Base-by-base conservation (phyloP, 345 rosid genomes). In the Citrus medica region DNA sequence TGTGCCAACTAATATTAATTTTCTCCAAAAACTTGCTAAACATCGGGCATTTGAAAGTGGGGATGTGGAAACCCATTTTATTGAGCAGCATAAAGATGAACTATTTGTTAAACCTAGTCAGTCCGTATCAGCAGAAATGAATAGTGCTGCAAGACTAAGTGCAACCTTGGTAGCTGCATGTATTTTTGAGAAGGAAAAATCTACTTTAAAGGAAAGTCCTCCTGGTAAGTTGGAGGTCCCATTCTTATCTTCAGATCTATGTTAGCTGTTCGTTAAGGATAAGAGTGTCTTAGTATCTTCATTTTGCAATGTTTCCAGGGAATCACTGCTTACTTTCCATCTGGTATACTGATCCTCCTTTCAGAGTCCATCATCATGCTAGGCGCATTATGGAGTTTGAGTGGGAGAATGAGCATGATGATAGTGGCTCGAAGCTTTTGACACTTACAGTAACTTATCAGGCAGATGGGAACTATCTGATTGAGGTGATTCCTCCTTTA, bases 1-100 rank as follows among this genome's bases (percentile, higher is more conserved):
- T 79, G 90, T 95, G 74, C 99, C 99, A 24, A 95, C 96, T 65
- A 95, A 95, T 86, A 89, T 95, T 74, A 88, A 81, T 82, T 95
- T 95, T 80, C 89, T 95, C 67, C 91, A 85, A 74, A 91, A 87
- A 69, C 97, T 95, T 83, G 92, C 96, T 64, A 84, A 84, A 79
- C 94, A 95, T 72, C 82, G 73, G 83, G 93, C 87, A 78, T 95
- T 95, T 84, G 88, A 84, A 84, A 88, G 80, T 83, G 98, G 94
- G 60, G 80, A 88, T 63, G 95, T 95, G 79, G 99, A 95, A 89
- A 95, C 98, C 12, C 99, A 95, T 88, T 93, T 95, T 80, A 92
- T 95, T 42, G 97, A 93, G 82, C 89, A 90, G 79, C 89, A 91
- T 75, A 89, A 84, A 74, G 91, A 83, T 71, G 98, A 91, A 71